These are phyloP conservation scores for Lunularia cruciata DNA, from an alignment of 225 moss, liverwort and hornwort species.

Conservation along the genomic window DNA sequence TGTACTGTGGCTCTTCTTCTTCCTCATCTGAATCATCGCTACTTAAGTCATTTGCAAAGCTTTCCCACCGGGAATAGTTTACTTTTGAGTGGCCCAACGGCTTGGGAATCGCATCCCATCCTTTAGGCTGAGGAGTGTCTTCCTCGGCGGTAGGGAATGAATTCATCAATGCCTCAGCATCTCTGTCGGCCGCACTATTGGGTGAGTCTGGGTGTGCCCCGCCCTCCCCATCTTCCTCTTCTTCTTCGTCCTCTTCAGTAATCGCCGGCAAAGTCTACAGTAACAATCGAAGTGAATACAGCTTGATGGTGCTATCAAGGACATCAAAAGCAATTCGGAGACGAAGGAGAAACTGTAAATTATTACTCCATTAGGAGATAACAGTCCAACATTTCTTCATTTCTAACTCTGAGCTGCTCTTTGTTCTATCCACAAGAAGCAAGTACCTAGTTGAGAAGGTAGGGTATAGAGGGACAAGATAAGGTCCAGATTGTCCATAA, in stretches of 20 bases:
- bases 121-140: constrained; percentile 54
- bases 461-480: no score
- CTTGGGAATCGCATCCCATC: constrained; percentile 97
- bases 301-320: no score
- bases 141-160: constrained; percentile 59
- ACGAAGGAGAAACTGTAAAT: no score
- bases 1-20: constrained; percentile 73
- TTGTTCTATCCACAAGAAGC: no score
- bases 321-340: no score
- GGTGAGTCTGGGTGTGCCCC: constrained; percentile 58
- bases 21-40: constrained; percentile 83
- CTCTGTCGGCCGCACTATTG: constrained; percentile 43
- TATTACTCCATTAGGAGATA: no score
- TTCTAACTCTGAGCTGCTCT: no score
- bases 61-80: constrained; percentile 91
- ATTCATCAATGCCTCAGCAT: constrained; percentile 48
- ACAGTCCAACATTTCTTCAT: no score
- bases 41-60: constrained; percentile 82
- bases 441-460: no score
- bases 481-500: no score
- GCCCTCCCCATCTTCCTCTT: constrained; percentile 40
- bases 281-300: no score
- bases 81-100: constrained; percentile 81
- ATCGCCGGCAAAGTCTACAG: constrained; percentile 70
- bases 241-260: constrained; percentile 56